A percentile compares a stretch with the other conserved stretches of the same genome.
Conservation (phyloP, 495 filamentous ascomycete species). For the Bombardia bombarda region DNA sequence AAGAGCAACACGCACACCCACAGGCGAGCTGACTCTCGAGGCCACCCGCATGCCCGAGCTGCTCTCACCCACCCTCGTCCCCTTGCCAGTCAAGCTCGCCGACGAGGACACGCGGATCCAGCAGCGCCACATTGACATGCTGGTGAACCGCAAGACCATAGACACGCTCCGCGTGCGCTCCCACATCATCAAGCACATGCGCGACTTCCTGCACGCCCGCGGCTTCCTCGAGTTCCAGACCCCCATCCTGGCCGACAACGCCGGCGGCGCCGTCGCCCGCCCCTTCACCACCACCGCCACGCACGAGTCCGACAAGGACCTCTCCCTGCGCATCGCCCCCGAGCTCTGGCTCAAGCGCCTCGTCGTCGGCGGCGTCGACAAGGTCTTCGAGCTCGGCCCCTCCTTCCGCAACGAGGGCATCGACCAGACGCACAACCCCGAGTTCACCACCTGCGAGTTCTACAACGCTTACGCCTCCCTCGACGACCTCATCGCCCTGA, state of each 20-base stretch:
- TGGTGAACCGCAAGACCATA: conserved; percentile 57
- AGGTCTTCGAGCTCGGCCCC: conserved; percentile 87
- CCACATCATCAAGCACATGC: conserved; percentile 62
- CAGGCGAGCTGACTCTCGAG: conserved; percentile 71
- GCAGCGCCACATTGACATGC: conserved; percentile 73
- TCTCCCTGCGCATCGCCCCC: conserved; percentile 79
- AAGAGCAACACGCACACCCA: conserved; percentile 56
- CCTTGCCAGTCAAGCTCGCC: conserved; percentile 55
- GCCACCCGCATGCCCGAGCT: conserved; percentile 59
- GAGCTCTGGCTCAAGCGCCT: conserved; percentile 96
- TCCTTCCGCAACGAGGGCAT: conserved; percentile 94
- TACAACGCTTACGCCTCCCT: conserved; percentile 80
- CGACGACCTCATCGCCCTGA: conserved; percentile 64
- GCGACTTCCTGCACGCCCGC: conserved; percentile 60
- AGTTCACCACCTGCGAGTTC: conserved; percentile 97
- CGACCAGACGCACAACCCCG: conserved; percentile 95
- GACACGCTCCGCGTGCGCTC: conserved; percentile 68
- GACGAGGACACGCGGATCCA: conserved; percentile 58
- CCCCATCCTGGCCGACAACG: conserved; percentile 68
- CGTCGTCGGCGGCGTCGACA: conserved; percentile 84
- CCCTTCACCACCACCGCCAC: conserved; percentile 73
- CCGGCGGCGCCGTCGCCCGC: conserved; percentile 76
- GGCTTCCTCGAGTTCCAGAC: conserved; percentile 83
- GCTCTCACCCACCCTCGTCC: conserved; percentile 68
- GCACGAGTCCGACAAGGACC: conserved; percentile 57